phyloP scores from a whole-genome alignment of 2,329 filamentous ascomycete species.

The Xylariaceae sp. region DNA sequence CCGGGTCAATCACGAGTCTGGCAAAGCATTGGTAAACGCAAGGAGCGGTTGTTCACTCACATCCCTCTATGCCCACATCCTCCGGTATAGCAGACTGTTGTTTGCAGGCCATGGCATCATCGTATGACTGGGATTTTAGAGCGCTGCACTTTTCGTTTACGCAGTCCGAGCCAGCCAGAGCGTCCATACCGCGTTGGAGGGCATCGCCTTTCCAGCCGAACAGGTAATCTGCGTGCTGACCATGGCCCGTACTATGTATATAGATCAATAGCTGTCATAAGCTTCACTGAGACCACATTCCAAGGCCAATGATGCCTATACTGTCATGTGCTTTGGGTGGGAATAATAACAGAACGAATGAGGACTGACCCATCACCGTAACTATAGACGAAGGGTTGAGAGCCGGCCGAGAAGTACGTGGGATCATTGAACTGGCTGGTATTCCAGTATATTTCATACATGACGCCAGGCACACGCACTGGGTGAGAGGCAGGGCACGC shows the following conservation, averaged over 20 bases:
- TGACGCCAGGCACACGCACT: conserved; percentile 33
- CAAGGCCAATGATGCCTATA: not conserved
- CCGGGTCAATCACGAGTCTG: too few relatives aligned
- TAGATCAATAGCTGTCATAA: not conserved
- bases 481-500: conserved; percentile 27
- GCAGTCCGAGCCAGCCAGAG: conserved; percentile 5
- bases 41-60: too few relatives aligned
- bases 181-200: conserved; percentile 18
- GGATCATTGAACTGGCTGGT: conserved; percentile 29
- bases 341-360: conserved; percentile 1
- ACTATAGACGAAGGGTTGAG: conserved; percentile 38
- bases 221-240: conserved; percentile 16
- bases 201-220: conserved; percentile 37
- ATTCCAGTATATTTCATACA: conserved; percentile 39
- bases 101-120: conserved; percentile 9
- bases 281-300: not conserved
- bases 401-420: conserved; percentile 34
- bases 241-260: conserved; percentile 3
- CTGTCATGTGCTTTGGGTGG: not conserved
- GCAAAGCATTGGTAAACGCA: too few relatives aligned
- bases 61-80: conserved; percentile 8
- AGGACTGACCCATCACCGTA: conserved; percentile 39
- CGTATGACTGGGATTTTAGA: conserved; percentile 8
- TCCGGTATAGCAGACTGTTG: conserved; percentile 4
- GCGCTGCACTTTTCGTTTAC: conserved; percentile 9